These are phyloP conservation scores for Cordyceps farinosa DNA, from an alignment of 2,329 filamentous ascomycete genomes.

Conservation along the genomic window DNA sequence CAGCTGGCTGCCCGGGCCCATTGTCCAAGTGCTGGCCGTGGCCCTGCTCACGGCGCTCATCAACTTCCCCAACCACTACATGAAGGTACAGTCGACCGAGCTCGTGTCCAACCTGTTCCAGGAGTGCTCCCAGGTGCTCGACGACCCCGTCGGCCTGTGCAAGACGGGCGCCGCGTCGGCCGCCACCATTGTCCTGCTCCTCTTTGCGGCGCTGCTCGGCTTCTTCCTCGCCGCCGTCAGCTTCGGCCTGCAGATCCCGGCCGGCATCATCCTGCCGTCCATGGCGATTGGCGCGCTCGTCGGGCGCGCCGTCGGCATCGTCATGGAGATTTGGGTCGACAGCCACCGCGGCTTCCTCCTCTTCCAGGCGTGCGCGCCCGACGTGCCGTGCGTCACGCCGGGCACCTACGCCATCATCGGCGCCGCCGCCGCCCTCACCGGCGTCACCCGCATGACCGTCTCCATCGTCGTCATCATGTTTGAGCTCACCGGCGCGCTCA, in stretches of 20 bases:
- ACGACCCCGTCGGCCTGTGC: constrained; percentile 88
- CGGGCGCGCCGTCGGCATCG: constrained; percentile 82
- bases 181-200: constrained; percentile 74
- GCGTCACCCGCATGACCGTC: constrained; percentile 93
- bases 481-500: constrained; percentile 91
- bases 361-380: constrained; percentile 79
- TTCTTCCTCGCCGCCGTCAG: constrained; percentile 84
- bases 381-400: constrained; percentile 83
- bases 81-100: constrained; percentile 88
- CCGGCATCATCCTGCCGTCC: constrained; percentile 91
- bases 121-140: constrained; percentile 76
- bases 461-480: constrained; percentile 99
- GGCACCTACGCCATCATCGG: constrained; percentile 97
- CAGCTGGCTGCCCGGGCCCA: constrained; percentile 65
- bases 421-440: constrained; percentile 88
- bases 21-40: constrained; percentile 76
- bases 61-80: constrained; percentile 95
- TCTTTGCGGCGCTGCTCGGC: constrained; percentile 78
- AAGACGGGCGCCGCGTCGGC: constrained; percentile 79
- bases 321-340: constrained; percentile 83
- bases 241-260: constrained; percentile 90
- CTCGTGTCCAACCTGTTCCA: constrained; percentile 89
- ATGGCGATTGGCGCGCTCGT: constrained; percentile 93
- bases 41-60: constrained; percentile 80
- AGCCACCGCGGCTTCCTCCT: constrained; percentile 72